A percentile compares a stretch with the other conserved stretches of the same genome.
These are phyloP conservation scores for Theobroma cacao DNA, from an alignment of 345 rosid genomes.

Conservation along the genomic window DNA sequence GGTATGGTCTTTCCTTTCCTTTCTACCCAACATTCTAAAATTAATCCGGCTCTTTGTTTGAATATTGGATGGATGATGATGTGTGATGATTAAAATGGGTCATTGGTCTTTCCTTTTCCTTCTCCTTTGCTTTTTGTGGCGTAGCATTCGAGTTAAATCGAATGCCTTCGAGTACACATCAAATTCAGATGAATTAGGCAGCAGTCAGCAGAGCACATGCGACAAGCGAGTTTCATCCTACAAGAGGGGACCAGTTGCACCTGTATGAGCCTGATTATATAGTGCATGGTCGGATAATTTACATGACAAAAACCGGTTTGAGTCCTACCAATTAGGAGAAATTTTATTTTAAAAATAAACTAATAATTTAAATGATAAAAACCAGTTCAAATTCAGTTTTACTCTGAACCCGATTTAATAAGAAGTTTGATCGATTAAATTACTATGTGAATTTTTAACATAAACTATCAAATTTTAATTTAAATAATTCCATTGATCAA, in stretches of 20 bases:
- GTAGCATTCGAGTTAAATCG: neutral
- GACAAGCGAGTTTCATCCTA: neutral
- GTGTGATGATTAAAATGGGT: neutral
- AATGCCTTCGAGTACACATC: neutral
- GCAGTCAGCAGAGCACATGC: neutral
- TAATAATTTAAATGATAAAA: too few relatives aligned
- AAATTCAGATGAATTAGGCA: neutral
- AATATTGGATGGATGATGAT: constrained; percentile 1
- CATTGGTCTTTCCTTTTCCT: neutral
- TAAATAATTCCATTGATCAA: too few relatives aligned
- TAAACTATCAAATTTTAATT: too few relatives aligned
- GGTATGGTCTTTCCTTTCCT: neutral
- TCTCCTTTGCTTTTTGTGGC: neutral
- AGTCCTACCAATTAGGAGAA: too few relatives aligned
- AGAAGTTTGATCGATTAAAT: too few relatives aligned
- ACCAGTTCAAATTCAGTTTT: too few relatives aligned
- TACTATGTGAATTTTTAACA: too few relatives aligned
- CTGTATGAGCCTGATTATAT: neutral
- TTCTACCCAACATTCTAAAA: constrained; percentile 12
- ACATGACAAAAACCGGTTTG: too few relatives aligned
- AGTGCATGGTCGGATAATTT: neutral
- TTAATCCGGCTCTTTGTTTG: neutral
- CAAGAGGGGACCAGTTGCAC: neutral
- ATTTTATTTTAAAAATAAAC: too few relatives aligned
- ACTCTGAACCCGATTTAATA: too few relatives aligned